phyloP scores from a whole-genome alignment of 345 rosid species.

The Eucalyptus grandis region DNA sequence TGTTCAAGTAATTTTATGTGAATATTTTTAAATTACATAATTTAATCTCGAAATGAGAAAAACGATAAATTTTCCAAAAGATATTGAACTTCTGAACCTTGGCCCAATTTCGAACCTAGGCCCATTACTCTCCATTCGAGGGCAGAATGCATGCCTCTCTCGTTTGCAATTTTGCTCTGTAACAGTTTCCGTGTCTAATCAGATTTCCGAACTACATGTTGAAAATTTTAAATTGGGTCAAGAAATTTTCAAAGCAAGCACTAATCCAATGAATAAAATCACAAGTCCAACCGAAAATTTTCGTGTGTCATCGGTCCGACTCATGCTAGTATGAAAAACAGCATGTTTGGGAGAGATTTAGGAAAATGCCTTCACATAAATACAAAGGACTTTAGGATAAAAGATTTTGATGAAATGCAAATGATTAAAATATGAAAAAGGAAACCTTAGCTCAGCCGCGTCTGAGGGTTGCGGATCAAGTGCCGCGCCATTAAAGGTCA shows the following conservation, averaged over 20 bases:
- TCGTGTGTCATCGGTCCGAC: background rate
- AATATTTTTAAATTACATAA: background rate
- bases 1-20: background rate
- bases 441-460: background rate
- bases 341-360: background rate
- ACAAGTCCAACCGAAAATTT: background rate
- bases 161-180: background rate
- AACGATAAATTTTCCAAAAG: fast-evolving
- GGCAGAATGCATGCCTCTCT: background rate
- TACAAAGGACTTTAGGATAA: background rate
- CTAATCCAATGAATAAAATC: background rate
- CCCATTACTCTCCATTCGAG: background rate
- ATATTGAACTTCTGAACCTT: too few species aligned
- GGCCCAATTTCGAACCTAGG: too few species aligned
- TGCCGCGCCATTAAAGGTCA: background rate
- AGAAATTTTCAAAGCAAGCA: background rate
- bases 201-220: background rate
- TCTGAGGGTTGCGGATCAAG: background rate
- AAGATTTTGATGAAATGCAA: background rate
- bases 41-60: background rate
- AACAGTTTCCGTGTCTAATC: background rate
- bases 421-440: background rate
- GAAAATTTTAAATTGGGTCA: background rate
- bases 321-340: background rate
- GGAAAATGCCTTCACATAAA: background rate